phyloP scores from a whole-genome alignment of 2,329 filamentous ascomycete species.

The Volutella citrinella region DNA sequence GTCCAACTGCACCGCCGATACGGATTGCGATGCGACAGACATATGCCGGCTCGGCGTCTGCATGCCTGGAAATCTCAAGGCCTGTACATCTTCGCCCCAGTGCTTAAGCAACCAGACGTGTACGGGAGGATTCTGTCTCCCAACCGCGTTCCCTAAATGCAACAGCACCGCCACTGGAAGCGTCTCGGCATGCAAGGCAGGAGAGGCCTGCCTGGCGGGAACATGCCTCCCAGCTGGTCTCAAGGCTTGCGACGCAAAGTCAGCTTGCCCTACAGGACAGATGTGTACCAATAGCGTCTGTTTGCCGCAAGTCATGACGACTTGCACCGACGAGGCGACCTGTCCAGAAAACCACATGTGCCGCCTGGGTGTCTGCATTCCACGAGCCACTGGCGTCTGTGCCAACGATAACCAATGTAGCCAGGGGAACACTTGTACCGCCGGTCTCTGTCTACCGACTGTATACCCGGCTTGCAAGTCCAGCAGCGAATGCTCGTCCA shows the following conservation, averaged over 20 bases:
- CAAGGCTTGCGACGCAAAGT: background rate
- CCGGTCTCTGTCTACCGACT: slow-evolving; percentile 6
- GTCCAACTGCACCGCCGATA: background rate
- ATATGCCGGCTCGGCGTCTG: slow-evolving; percentile 6
- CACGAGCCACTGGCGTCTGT: background rate
- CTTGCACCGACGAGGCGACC: background rate
- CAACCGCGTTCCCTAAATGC: background rate
- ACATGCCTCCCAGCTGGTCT: background rate
- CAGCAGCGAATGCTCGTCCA: background rate
- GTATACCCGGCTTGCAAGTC: slow-evolving; percentile 1
- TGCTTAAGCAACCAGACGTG: slow-evolving; percentile 1
- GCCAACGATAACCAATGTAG: background rate
- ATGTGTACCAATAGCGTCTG: background rate
- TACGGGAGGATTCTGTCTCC: slow-evolving; percentile 2
- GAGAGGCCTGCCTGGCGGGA: background rate
- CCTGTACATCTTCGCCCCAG: background rate
- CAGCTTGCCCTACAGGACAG: background rate
- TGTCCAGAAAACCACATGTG: background rate
- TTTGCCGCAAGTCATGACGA: background rate
- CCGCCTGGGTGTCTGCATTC: background rate
- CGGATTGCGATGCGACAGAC: background rate
- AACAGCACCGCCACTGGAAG: too few species aligned
- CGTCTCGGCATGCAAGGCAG: background rate
- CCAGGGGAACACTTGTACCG: slow-evolving; percentile 1
- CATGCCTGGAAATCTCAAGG: background rate